Percentiles rank a stretch among this genome's conserved stretches.
These are phyloP conservation scores for Phytophthora idaei DNA, from an alignment of 352 stramenopile species.

Conservation along the genomic window DNA sequence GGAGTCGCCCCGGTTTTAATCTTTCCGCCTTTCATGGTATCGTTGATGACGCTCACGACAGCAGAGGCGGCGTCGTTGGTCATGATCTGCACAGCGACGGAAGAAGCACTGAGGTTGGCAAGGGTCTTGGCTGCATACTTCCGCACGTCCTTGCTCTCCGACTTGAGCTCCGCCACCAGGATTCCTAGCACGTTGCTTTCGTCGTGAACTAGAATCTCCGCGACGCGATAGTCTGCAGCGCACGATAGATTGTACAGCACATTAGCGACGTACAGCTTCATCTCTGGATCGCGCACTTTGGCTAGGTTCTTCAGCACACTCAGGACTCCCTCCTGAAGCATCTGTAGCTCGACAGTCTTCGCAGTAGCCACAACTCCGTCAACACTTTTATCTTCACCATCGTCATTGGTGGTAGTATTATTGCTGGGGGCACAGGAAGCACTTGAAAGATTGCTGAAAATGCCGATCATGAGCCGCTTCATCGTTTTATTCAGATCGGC, in stretches of 20 bases:
- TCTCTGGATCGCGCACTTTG: conserved; percentile 80
- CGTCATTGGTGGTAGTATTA: not conserved
- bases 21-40: conserved; percentile 73
- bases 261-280: conserved; percentile 85
- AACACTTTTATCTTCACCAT: not conserved
- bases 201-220: conserved; percentile 65
- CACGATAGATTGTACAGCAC: conserved; percentile 85
- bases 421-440: conserved; percentile 12
- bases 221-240: conserved; percentile 44
- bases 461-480: conserved; percentile 78
- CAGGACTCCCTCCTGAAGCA: conserved; percentile 69
- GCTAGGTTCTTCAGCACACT: conserved; percentile 70
- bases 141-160: conserved; percentile 66
- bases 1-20: conserved; percentile 20
- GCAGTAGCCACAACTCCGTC: conserved; percentile 11
- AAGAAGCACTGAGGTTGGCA: conserved; percentile 64
- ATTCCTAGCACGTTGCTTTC: conserved; percentile 73
- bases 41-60: conserved; percentile 61
- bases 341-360: conserved; percentile 43
- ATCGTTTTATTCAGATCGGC: conserved; percentile 73
- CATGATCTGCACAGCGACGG: conserved; percentile 65
- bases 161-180: conserved; percentile 66
- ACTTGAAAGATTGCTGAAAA: conserved; percentile 76
- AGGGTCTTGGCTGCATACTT: conserved; percentile 71
- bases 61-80: conserved; percentile 45